Evolutionary conservation across 1,284 basidiomycete genomes (phyloP), one percentile per base, ranked within the genome.

Genomic region (Wallemia ichthyophaga): DNA sequence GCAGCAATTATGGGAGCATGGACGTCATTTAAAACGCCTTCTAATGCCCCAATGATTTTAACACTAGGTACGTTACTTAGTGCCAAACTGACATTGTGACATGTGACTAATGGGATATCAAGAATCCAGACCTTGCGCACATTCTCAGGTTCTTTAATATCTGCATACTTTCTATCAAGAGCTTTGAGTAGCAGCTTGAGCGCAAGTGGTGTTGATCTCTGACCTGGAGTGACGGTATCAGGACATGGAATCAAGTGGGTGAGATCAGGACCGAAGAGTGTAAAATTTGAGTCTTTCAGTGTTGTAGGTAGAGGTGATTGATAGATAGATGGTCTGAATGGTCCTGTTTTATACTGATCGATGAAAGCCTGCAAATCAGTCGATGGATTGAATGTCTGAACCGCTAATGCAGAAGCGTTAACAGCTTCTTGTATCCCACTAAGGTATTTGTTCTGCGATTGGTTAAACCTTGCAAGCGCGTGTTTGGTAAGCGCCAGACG

Each of bases 121-220:
- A 94, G 92, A 62, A 95, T 85, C 91, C 89, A 95, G 1, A 80
- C 74, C 71, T 83, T 86, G 62, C 91, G 79, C 68, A 48, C n/a
- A 21, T 80, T 83, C 69, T 92, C 91, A 80, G 65, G 53, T 25
- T 56, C 55, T 24, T 21, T 13, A 2, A 71, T 77, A 66, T 61
- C 82, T 82, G 79, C 54, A 70, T 66, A 64, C 37, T 88, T 83
- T 61, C 74, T 76, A 1, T 78, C 70, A 1, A 83, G 69, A 60
- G 72, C 77, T 9, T 68, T 66, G 64, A 91, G 89, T 13, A 80
- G 77, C 37, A 78, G 76, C 1, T 73, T 72, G 58, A 92, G 68
- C 0, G 76, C 81, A 27, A 67, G 37, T 15, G 37, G 37, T 5
- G 37, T 11, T 5, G 37, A 48, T 21, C 37, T 69, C 56, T 94